A percentile compares a stretch with the other conserved stretches of the same genome.
Evolutionary conservation across 2,329 filamentous ascomycete species (phyloP).

Genomic region (Colletotrichum scovillei): DNA sequence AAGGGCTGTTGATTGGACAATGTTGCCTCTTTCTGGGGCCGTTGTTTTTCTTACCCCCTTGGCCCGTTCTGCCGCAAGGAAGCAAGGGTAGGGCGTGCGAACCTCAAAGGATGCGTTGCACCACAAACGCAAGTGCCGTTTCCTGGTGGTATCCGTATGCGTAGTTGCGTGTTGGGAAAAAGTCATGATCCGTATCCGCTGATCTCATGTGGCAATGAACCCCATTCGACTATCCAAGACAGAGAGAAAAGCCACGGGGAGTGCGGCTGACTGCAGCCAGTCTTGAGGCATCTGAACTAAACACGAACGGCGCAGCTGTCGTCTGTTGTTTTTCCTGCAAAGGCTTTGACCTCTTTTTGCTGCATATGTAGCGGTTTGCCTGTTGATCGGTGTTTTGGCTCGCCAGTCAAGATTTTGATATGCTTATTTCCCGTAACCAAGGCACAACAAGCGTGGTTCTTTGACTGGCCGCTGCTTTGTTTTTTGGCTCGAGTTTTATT

Average conservation of each 20-base stretch:
- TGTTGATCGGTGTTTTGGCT: background rate
- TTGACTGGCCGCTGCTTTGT: slow-evolving; percentile 9
- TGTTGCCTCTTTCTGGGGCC: background rate
- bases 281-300: slow-evolving; percentile 16
- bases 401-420: background rate
- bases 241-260: background rate
- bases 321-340: slow-evolving; percentile 17
- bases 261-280: background rate
- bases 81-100: slow-evolving; percentile 6
- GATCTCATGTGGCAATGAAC: background rate
- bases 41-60: background rate
- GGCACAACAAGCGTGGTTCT: background rate
- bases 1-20: slow-evolving; percentile 12
- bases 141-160: background rate
- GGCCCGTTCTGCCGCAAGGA: background rate
- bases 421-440: background rate
- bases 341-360: background rate
- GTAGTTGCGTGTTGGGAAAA: background rate
- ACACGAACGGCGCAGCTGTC: slow-evolving; percentile 10
- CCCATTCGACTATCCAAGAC: background rate
- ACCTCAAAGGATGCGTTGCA: slow-evolving; percentile 21
- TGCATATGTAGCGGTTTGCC: background rate
- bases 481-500: background rate
- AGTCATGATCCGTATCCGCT: background rate
- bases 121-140: slow-evolving; percentile 27